Conservation (phyloP, 164 flowering plant species). For the Chimonanthus praecox region DNA sequence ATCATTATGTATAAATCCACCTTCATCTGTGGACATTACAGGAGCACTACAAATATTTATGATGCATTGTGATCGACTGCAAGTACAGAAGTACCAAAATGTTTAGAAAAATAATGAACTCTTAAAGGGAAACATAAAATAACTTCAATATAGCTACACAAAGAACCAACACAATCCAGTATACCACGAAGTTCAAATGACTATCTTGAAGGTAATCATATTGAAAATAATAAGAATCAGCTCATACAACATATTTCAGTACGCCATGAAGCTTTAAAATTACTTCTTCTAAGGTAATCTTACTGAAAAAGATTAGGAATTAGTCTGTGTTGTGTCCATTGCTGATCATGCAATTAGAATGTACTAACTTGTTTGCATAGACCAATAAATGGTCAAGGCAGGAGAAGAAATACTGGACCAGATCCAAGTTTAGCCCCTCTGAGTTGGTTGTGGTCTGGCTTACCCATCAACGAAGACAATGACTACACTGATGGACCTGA, state of each 20-base stretch:
- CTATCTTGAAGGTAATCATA: background rate
- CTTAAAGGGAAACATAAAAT: background rate
- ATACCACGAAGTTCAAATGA: background rate
- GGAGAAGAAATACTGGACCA: too few relatives aligned
- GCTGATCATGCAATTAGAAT: too few relatives aligned
- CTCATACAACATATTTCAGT: background rate
- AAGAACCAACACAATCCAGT: background rate
- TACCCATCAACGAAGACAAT: too few relatives aligned
- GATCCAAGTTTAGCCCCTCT: too few relatives aligned
- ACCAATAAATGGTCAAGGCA: too few relatives aligned
- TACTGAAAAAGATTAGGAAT: background rate
- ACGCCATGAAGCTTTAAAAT: background rate
- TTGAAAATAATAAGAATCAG: too few relatives aligned
- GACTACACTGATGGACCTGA: too few relatives aligned
- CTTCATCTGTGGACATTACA: slow-evolving; percentile 18
- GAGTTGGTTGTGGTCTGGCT: too few relatives aligned
- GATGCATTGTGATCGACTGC: slow-evolving; percentile 91
- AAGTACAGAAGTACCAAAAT: slow-evolving; percentile 8
- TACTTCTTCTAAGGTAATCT: background rate
- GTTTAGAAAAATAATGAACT: background rate
- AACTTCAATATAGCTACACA: background rate
- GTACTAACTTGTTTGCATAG: too few relatives aligned
- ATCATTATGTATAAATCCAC: slow-evolving; percentile 16
- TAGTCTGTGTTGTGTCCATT: too few relatives aligned
- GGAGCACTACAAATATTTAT: slow-evolving; percentile 47